Conservation (phyloP, 2,329 filamentous ascomycete genomes). For the Sphaerulina musiva region DNA sequence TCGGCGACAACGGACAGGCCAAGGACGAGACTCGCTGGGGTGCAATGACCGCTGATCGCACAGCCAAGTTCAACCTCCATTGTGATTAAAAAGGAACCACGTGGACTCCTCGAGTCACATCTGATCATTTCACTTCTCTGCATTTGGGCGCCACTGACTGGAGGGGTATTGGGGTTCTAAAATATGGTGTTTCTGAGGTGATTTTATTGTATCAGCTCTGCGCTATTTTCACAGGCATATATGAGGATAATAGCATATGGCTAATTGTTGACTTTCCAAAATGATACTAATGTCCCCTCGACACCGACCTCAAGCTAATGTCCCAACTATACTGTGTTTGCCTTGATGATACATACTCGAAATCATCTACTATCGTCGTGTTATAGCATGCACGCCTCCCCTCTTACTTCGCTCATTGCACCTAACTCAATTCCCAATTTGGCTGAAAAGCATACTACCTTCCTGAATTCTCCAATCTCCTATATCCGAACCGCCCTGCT, state of each 20-base stretch:
- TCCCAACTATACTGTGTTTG: too few relatives aligned
- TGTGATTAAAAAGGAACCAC: slow-evolving; percentile 9
- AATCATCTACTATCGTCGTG: background rate
- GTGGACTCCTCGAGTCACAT: background rate
- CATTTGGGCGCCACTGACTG: background rate
- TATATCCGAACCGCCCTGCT: background rate
- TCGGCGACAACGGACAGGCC: slow-evolving; percentile 56
- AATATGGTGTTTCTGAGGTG: background rate
- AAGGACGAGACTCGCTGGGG: slow-evolving; percentile 63
- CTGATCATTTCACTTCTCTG: background rate
- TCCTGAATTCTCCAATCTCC: background rate
- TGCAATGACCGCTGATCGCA: slow-evolving; percentile 49
- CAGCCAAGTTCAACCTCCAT: slow-evolving; percentile 20
- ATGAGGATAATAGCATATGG: background rate
- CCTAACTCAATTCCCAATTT: background rate
- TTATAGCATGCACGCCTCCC: background rate
- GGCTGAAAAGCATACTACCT: background rate
- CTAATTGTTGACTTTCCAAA: background rate
- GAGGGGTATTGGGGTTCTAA: background rate
- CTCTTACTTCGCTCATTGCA: background rate
- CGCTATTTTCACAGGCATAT: background rate
- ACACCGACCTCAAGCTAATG: too few relatives aligned
- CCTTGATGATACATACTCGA: too few relatives aligned
- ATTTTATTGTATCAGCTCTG: background rate
- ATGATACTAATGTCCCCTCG: background rate